Base-by-base conservation (phyloP, 768 basidiomycete genomes). In the Pulveroboletus sp. region DNA sequence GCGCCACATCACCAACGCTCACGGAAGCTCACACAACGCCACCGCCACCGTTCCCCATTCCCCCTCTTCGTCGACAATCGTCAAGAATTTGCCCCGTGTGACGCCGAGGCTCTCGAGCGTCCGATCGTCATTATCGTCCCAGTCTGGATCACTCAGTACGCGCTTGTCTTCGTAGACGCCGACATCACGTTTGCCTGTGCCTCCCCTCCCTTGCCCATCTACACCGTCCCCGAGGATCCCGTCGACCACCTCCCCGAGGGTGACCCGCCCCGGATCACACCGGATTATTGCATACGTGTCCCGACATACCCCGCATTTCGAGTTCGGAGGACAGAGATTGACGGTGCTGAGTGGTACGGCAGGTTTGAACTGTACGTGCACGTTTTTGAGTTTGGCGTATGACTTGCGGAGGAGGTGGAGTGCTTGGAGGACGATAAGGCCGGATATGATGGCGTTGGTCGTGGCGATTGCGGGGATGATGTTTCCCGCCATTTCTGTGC, bases 401-500 rank as follows among this genome's bases (percentile, higher is more conserved):
- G 76, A 79, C 57, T 77, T 80, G 32, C 82, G 84, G 31, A 98
- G 75, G 36, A 97, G 75, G 49, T 93, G 87, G 19, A 97, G 71
- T 0, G 94, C 89, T 66, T 97, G 94, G 38, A 97, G 77, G 20
- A 98, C 94, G 62, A 98, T 93, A 33, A 95, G 74, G 0, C 95
- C 97, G 0, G 97, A 88, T 56, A 98, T 84, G 67, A 99, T 90
- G 10, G 97, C 97, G 65, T 99, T 99, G 20, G 97, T 99, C 4
- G 97, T 99, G 5, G 97, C 97, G 59, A 99, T 98, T 1, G 97
- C 97, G 6, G 97, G 97, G 55, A 98, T 99, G 60, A 99, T 98
- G 69, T 99, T 99, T 10, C 97, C 97, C 0, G 97, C 97, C 91
- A 97, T 98, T 69, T 97, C 94, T 95, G 66, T 19, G 20, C 2